Evolutionary conservation across 2,329 filamentous ascomycete species (phyloP).

Genomic region (Sphaerulina musiva): DNA sequence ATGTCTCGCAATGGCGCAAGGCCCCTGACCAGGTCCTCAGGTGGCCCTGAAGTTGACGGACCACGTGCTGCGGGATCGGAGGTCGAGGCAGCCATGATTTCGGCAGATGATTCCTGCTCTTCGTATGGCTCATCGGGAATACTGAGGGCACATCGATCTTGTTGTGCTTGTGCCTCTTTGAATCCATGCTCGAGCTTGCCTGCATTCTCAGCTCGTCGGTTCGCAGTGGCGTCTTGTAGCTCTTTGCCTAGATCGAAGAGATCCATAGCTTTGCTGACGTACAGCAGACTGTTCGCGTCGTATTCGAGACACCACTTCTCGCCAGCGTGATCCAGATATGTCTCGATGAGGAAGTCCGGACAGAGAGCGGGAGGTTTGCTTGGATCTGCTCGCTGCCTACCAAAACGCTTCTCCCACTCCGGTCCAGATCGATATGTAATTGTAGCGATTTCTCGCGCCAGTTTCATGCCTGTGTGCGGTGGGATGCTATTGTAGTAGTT

Average conservation of each 20-base stretch:
- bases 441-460: conserved; percentile 92
- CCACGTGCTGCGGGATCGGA: conserved; percentile 16
- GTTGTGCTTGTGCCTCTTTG: conserved; percentile 20
- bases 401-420: conserved; percentile 96
- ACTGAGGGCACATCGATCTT: conserved; percentile 66
- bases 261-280: conserved; percentile 98
- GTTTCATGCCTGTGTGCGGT: conserved; percentile 94
- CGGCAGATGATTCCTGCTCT: conserved; percentile 60
- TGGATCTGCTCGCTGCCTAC: conserved; percentile 75
- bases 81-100: conserved; percentile 28
- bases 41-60: conserved; percentile 48
- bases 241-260: conserved; percentile 80
- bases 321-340: conserved; percentile 93
- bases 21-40: conserved; percentile 72
- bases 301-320: conserved; percentile 98
- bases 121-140: conserved; percentile 79
- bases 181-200: conserved; percentile 46
- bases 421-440: conserved; percentile 95
- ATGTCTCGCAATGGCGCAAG: conserved; percentile 65
- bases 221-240: conserved; percentile 58
- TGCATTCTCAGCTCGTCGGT: conserved; percentile 57
- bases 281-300: conserved; percentile 89
- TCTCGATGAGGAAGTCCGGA: conserved; percentile 95
- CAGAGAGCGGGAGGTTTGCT: conserved; percentile 86
- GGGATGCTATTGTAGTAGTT: conserved; percentile 81